Conservation (phyloP, 768 basidiomycete genomes). For the Leccinum variicolor region DNA sequence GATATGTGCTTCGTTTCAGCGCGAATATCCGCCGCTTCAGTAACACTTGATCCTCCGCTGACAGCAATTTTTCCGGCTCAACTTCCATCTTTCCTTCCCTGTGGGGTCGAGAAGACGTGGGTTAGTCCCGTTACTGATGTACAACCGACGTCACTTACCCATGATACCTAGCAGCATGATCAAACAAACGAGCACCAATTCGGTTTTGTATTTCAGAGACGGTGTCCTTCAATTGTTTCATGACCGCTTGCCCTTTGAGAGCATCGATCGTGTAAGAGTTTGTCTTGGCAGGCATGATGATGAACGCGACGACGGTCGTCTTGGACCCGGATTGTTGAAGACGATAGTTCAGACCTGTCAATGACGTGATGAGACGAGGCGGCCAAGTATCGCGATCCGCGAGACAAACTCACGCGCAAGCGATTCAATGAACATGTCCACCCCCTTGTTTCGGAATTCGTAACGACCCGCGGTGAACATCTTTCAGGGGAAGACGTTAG, state of each 20-base stretch:
- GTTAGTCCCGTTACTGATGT: not conserved
- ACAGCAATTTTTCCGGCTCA: constrained; percentile 72
- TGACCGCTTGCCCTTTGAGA: constrained; percentile 95
- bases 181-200: constrained; percentile 89
- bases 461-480: constrained; percentile 99
- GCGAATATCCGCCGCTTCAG: constrained; percentile 97
- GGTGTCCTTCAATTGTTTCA: constrained; percentile 93
- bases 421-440: constrained; percentile 99
- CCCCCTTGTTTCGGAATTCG: constrained; percentile 98
- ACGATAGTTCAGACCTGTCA: constrained; percentile 53
- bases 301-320: constrained; percentile 93
- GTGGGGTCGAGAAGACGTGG: not conserved
- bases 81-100: constrained; percentile 76
- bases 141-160: constrained; percentile 51
- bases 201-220: constrained; percentile 94
- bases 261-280: constrained; percentile 98
- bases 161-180: constrained; percentile 89
- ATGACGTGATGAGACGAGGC: not conserved
- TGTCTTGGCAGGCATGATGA: constrained; percentile 97
- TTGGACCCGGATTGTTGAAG: constrained; percentile 62
- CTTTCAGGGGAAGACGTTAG: constrained; percentile 36
- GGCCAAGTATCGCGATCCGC: not conserved
- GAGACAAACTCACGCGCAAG: constrained; percentile 68
- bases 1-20: constrained; percentile 90
- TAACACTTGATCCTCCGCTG: constrained; percentile 88